Conservation (phyloP, 2,329 filamentous ascomycete genomes). For the Aspergillus transmontanensis region DNA sequence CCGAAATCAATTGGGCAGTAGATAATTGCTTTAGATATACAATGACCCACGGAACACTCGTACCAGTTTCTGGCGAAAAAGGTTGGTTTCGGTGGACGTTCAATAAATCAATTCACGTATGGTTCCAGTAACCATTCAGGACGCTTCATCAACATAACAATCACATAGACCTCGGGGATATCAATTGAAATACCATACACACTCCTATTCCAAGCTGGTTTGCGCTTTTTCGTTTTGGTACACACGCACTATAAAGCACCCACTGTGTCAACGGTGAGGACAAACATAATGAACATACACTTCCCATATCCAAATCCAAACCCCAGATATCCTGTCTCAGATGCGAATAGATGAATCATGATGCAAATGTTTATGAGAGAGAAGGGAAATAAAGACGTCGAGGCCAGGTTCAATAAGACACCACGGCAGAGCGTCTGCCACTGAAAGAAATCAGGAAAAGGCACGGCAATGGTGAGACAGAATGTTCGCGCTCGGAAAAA, state of each 20-base stretch:
- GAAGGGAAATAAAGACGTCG: constrained; percentile 4
- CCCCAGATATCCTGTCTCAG: constrained; percentile 14
- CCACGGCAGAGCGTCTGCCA: not conserved
- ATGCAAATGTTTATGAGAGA: not conserved
- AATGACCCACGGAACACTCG: not conserved
- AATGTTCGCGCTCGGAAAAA: constrained; percentile 12
- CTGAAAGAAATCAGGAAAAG: constrained; percentile 3
- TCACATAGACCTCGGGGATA: constrained; percentile 14
- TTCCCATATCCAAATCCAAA: constrained; percentile 12
- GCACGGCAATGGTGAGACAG: constrained; percentile 6
- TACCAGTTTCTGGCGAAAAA: not conserved
- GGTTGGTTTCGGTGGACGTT: not conserved
- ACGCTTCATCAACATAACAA: constrained; percentile 12
- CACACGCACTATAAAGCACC: constrained; percentile 10
- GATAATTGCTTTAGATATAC: not conserved
- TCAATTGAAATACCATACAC: constrained; percentile 14
- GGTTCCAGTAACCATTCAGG: not conserved
- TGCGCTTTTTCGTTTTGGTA: constrained; percentile 13
- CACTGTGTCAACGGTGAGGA: not conserved
- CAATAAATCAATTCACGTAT: not conserved
- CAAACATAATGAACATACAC: constrained; percentile 10
- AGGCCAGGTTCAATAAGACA: not conserved
- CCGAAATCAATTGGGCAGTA: not conserved
- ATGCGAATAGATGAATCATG: constrained; percentile 15
- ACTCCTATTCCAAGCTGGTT: constrained; percentile 11